phyloP scores from a whole-genome alignment of 345 rosid species.

The Punica granatum region DNA sequence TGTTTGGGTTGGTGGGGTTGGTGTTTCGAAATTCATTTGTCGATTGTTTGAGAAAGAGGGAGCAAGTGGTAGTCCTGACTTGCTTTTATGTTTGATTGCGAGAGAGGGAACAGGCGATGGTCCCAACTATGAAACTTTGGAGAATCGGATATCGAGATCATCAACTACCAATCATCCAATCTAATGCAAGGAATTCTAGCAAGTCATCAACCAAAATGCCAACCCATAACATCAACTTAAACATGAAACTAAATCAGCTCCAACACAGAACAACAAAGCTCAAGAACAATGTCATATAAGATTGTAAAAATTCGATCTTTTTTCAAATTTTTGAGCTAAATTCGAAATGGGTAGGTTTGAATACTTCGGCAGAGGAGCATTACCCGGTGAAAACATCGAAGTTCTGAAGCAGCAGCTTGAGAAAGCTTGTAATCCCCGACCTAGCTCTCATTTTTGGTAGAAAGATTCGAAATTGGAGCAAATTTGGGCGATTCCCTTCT shows the following conservation, averaged over 20 bases:
- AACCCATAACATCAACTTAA: neutral
- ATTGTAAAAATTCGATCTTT: neutral
- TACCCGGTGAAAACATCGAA: constrained; percentile 93
- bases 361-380: neutral
- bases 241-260: neutral
- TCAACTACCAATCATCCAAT: too few relatives aligned
- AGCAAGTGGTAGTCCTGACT: too few relatives aligned
- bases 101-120: too few relatives aligned
- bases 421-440: constrained; percentile 57
- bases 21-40: too few relatives aligned
- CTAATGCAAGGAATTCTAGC: constrained; percentile 28
- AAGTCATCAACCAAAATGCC: neutral
- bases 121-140: too few relatives aligned
- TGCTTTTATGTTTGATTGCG: too few relatives aligned
- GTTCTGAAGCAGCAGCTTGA: constrained; percentile 64
- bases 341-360: too few relatives aligned
- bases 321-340: neutral
- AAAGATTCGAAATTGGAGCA: neutral
- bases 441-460: constrained; percentile 33
- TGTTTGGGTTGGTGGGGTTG: too few relatives aligned
- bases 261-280: neutral
- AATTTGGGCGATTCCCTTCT: neutral
- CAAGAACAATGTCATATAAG: neutral
- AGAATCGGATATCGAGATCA: neutral
- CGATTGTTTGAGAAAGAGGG: too few relatives aligned